Base-by-base conservation (phyloP, 352 stramenopile species). In the Globisporangium takayamanum region DNA sequence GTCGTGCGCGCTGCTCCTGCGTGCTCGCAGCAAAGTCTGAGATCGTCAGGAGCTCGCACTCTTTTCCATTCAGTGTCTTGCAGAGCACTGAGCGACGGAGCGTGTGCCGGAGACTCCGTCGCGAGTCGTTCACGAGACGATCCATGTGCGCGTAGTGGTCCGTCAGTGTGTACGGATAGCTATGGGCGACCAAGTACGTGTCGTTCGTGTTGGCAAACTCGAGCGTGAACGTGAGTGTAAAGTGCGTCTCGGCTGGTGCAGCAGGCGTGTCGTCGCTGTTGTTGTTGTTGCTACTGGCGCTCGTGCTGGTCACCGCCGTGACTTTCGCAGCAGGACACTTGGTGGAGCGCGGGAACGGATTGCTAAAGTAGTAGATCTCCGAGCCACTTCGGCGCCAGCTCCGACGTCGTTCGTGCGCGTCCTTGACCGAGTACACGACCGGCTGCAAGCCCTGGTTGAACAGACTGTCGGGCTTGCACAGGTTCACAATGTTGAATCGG, bases 401-500 rank as follows among this genome's bases (percentile, higher is more conserved):
- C 26, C 77, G 66, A 10, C 63, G 64, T 41, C 79, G 68, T 16
- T 73, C 59, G 1, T 58, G 55, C 15, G 82, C 87, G 59, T 94
- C 83, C 54, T 69, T 60, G 7, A 85, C 69, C 0, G 81, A 96
- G 66, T 97, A 98, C 8, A 97, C 55, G 0, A 98, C 76, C 0
- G 94, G 92, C 12, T 89, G 84, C 54, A 98, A 90, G 1, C 94
- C 94, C 56, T 83, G 72, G 50, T 96, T 96, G 68, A 96, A 98
- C 39, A 97, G 56, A 5, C 80, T 95, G 58, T 97, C 89, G 6
- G 87, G 77, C 47, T 98, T 98, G 58, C 85, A 96, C 41, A 98
- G 47, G 56, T 98, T 98, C 18, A 97, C 58, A 55, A 98, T 93
- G 62, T 97, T 94, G 66, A 98, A 97, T 1, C 78, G 88, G 54